Evolutionary conservation across 352 stramenopile species (phyloP), one percentile per base, ranked within the genome.

Genomic region (Proteromonas lacertae): DNA sequence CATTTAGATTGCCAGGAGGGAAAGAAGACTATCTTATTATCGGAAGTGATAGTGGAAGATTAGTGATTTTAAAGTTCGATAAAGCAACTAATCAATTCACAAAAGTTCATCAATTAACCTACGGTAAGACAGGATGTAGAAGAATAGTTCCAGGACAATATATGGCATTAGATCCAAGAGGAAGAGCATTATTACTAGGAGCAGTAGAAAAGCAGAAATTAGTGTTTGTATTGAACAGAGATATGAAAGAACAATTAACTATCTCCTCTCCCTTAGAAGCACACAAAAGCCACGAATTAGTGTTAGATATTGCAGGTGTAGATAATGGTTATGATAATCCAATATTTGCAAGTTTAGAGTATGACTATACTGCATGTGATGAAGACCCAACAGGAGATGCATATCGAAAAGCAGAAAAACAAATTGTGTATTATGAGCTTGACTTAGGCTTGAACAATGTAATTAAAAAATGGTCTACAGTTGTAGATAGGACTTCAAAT

Each of bases 401-500:
- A 18, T 41, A 32, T 23, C 24, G 14, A n/a, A 48, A 56, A 4
- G 64, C 65, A 0, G 64, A 81, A 12, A 96, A 95, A 56, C 68
- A 75, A 16, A 51, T 99, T 9, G 73, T 90, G 26, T 93, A 90
- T 52, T 99, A 99, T 53, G 82, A 97, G 57, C 53, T 97, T 25
- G 88, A 99, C 57, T 51, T 97, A 4, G 88, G 88, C 16, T 51
- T 99, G 14, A 99, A 99, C 57, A 83, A 97, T 51, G 87, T 99
- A 22, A 92, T 79, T 25, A 57, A 86, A 22, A 64, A 43, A 23
- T 50, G 42, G 42, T 23, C 35, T 10, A 25, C 48, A 35, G 47
- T 21, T 45, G 75, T 69, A 13, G 47, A 63, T 28, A 55, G 69
- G 1, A 80, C 62, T 12, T 79, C 83, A 0, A 93, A 90, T 54